phyloP scores from a whole-genome alignment of 768 basidiomycete genomes.

The Leccinellum albellum region DNA sequence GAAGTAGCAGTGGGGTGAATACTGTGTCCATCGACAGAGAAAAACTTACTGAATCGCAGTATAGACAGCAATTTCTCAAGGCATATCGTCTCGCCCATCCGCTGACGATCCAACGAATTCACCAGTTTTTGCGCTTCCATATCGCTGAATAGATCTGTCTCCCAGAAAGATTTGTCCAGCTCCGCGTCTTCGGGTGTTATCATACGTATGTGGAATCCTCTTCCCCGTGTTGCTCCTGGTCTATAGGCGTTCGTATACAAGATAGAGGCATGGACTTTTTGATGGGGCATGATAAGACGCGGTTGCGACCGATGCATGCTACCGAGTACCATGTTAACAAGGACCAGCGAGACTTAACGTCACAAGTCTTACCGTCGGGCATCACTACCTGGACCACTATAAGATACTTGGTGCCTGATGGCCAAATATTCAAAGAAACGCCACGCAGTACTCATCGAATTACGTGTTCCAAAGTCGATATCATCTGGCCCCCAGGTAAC shows the following conservation, averaged over 20 bases:
- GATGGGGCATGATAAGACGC: not conserved
- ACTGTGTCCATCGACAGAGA: not conserved
- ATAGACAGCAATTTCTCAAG: not conserved
- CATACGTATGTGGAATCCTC: not conserved
- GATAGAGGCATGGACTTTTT: not conserved
- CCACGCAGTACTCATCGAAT: constrained; percentile 13
- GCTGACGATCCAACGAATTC: not conserved
- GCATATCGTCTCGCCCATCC: not conserved
- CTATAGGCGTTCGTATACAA: not conserved
- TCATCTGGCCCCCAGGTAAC: constrained; percentile 15
- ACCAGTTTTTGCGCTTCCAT: constrained; percentile 4
- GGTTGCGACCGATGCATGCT: not conserved
- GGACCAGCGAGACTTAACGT: not conserved
- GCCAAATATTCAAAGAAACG: constrained; percentile 4
- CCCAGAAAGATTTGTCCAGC: constrained; percentile 4
- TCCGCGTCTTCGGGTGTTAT: not conserved
- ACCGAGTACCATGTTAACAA: not conserved
- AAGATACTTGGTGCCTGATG: constrained; percentile 9
- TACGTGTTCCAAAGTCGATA: constrained; percentile 10
- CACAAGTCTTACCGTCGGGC: not conserved
- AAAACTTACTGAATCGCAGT: not conserved
- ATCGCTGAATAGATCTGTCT: constrained; percentile 6
- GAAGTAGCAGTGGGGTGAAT: not conserved
- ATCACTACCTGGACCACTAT: not conserved
- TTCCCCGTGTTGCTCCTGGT: not conserved